Evolutionary conservation across 2,329 filamentous ascomycete species (phyloP).

Genomic region (Hypoxylon sp.): DNA sequence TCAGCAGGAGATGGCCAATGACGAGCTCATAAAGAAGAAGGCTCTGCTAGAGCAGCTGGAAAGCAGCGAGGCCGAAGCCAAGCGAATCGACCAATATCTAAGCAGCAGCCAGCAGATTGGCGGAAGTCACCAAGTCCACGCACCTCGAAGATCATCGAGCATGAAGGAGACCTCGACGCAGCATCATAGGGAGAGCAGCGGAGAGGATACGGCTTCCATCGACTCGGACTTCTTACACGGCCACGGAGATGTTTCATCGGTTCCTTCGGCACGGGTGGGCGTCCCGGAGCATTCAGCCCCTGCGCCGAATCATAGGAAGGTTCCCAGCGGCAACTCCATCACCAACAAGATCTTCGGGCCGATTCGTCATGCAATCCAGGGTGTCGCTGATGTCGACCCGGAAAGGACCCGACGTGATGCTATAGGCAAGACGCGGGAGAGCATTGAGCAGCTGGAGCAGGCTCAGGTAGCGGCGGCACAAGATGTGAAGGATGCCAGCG

Average conservation of each 20-base stretch:
- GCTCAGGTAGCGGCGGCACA: constrained; percentile 86
- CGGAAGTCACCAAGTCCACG: constrained; percentile 47
- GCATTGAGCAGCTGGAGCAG: constrained; percentile 85
- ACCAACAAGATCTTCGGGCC: constrained; percentile 94
- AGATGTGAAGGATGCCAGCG: constrained; percentile 92
- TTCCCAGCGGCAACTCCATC: constrained; percentile 86
- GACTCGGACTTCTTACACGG: constrained; percentile 96
- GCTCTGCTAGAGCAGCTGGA: constrained; percentile 86
- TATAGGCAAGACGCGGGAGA: constrained; percentile 94
- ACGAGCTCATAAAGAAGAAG: constrained; percentile 89
- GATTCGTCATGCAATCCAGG: constrained; percentile 93
- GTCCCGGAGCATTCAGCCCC: constrained; percentile 62
- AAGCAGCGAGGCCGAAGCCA: constrained; percentile 89
- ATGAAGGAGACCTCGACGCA: constrained; percentile 59
- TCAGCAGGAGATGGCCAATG: constrained; percentile 95
- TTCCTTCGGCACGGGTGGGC: constrained; percentile 78
- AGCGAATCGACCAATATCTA: constrained; percentile 92
- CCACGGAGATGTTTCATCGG: constrained; percentile 74
- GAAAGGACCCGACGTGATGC: constrained; percentile 90
- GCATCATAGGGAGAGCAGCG: constrained; percentile 63
- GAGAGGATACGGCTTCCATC: constrained; percentile 85
- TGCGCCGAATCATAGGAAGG: constrained; percentile 74
- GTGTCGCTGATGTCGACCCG: constrained; percentile 94
- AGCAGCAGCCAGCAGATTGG: constrained; percentile 71
- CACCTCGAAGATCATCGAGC: constrained; percentile 73